Conservation (phyloP, 2,329 filamentous ascomycete genomes). For the Phialophora tarda region DNA sequence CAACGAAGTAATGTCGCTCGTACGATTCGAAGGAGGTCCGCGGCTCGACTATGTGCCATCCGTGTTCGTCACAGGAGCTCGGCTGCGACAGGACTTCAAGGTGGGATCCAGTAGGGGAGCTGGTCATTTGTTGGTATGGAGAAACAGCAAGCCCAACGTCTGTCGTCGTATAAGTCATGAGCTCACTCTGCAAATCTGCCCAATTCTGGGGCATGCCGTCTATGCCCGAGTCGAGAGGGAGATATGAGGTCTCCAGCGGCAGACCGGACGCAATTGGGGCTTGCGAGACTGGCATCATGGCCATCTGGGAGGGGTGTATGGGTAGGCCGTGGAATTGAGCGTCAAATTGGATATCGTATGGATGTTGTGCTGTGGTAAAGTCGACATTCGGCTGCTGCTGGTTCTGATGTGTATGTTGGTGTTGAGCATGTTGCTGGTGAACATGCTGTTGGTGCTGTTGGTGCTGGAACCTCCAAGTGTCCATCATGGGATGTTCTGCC, state of each 20-base stretch:
- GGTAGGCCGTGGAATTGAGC: constrained; percentile 61
- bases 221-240: constrained; percentile 58
- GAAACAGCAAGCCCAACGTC: constrained; percentile 56
- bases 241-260: constrained; percentile 68
- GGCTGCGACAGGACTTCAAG: constrained; percentile 83
- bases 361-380: constrained; percentile 41
- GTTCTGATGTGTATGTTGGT: constrained; percentile 37
- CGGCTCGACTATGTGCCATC: constrained; percentile 82
- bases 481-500: constrained; percentile 53
- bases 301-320: constrained; percentile 56
- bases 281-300: constrained; percentile 64
- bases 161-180: constrained; percentile 60
- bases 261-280: constrained; percentile 65
- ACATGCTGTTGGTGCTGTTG: constrained; percentile 30
- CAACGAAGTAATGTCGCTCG: constrained; percentile 76
- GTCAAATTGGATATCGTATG: constrained; percentile 63
- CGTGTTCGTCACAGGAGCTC: constrained; percentile 80
- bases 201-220: constrained; percentile 73
- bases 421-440: constrained; percentile 43
- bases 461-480: constrained; percentile 55
- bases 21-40: constrained; percentile 74
- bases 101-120: constrained; percentile 78
- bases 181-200: constrained; percentile 77
- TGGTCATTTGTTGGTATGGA: constrained; percentile 54
- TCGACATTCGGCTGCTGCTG: constrained; percentile 32